Conservation (phyloP, 192 early-diverging fungal species). For the Dimargaris verticillata region DNA sequence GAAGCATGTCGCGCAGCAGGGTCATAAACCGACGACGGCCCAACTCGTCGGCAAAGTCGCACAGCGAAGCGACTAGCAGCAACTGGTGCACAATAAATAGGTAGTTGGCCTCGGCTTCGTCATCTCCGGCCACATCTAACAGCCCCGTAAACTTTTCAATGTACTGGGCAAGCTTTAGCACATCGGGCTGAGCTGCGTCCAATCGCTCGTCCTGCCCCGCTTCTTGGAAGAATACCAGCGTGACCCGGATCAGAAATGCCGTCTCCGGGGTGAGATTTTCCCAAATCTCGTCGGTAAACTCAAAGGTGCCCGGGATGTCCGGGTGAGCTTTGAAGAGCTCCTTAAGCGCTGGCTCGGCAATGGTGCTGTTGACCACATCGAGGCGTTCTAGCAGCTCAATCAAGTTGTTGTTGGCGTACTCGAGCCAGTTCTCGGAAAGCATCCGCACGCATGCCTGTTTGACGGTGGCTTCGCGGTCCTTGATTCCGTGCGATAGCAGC, state of each 20-base stretch:
- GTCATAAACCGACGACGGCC: constrained; percentile 67
- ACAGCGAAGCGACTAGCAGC: constrained; percentile 51
- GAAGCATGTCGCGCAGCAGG: constrained; percentile 60
- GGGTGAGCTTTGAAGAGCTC: constrained; percentile 43
- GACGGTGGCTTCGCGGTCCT: constrained; percentile 68
- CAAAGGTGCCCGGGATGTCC: constrained; percentile 45
- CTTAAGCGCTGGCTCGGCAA: constrained; percentile 41
- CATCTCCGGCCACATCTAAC: constrained; percentile 24
- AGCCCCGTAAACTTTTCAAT: constrained; percentile 23
- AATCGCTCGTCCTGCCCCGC: constrained; percentile 39
- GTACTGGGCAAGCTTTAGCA: constrained; percentile 32
- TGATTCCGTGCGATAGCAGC: constrained; percentile 55
- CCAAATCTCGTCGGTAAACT: constrained; percentile 35
- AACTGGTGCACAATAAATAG: constrained; percentile 51
- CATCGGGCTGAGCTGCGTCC: constrained; percentile 53
- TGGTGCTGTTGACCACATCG: constrained; percentile 52
- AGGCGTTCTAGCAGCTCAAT: constrained; percentile 54
- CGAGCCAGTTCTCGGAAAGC: constrained; percentile 51
- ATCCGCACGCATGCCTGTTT: constrained; percentile 53
- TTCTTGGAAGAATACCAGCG: constrained; percentile 23
- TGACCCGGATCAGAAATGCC: constrained; percentile 28
- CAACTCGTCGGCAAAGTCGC: constrained; percentile 81
- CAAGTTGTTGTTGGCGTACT: constrained; percentile 54
- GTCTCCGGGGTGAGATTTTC: constrained; percentile 34
- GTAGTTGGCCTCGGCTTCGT: constrained; percentile 14